Base-by-base conservation (phyloP, 495 filamentous ascomycete genomes). In the Penicillium mononematosum region DNA sequence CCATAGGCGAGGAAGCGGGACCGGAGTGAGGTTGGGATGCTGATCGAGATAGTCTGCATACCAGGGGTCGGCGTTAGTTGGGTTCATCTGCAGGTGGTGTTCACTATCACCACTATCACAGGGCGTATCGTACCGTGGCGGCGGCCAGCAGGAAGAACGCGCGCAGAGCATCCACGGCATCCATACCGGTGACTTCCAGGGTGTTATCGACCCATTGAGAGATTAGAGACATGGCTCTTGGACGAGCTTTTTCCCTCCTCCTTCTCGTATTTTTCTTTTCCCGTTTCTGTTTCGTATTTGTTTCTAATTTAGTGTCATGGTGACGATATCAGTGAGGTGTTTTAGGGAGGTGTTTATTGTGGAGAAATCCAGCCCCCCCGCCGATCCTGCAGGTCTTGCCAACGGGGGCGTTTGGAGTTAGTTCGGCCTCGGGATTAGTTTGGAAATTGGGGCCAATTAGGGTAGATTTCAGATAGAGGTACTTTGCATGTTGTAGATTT, bases 1-100 rank as follows among this genome's bases (percentile, higher is more conserved):
- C 85, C 85, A 65, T 87, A 88, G 38, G 73, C 62, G 31, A 88
- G 67, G 67, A 85, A 84, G 43, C 83, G 83, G 44, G 63, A 59
- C 49, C 71, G 75, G 22, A 86, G 63, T n/a, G 76, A 58, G 34
- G 80, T 73, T n/a, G 79, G 64, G 56, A 78, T 66, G 63, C 74
- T 78, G 47, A 83, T 70, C 25, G 81, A 66, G 24, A 86, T 58
- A n/a, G 83, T 76, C 84, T 87, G 69, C 32, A 36, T 41, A 42
- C 41, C 50, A 59, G 36, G 36, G 58, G 55, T 62, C 59, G 60
- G 61, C 58, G 29, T 64, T 59, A 62, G 61, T 58, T 44, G 53
- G 51, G 53, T 38, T 29, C 25, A 20, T 46, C 24, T 32, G 36
- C 34, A 39, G 45, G 34, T 16, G 25, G 46, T 29, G 36, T 43